phyloP scores from a whole-genome alignment of 1,139 yeast species.

The Yamadazyma membranifaciens region DNA sequence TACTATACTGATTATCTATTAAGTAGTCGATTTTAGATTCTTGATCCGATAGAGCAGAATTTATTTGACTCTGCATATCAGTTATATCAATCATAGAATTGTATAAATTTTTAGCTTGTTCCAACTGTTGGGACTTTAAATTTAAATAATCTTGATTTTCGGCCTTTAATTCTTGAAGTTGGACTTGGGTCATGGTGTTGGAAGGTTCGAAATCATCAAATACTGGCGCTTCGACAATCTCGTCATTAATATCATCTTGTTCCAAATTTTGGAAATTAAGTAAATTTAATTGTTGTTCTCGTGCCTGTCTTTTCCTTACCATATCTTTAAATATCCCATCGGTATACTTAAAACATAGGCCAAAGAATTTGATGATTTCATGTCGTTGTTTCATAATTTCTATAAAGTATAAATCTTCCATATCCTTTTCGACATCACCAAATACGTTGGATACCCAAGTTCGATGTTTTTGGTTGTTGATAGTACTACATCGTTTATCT shows the following conservation, averaged over 20 bases:
- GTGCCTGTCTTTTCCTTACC: conserved; percentile 39
- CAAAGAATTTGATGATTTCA: conserved; percentile 40
- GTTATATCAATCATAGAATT: conserved; percentile 78
- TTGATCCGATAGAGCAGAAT: conserved; percentile 74
- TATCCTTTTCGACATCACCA: conserved; percentile 30
- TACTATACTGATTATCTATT: conserved; percentile 68
- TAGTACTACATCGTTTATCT: conserved; percentile 30
- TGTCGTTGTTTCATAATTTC: conserved; percentile 33
- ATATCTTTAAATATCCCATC: conserved; percentile 38
- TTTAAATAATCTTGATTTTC: conserved; percentile 72
- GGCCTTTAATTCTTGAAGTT: conserved; percentile 61
- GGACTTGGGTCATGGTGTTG: conserved; percentile 48
- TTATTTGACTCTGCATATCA: conserved; percentile 72
- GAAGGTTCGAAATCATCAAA: neutral
- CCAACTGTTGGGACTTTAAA: conserved; percentile 63
- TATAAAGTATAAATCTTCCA: conserved; percentile 24
- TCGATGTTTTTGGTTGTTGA: conserved; percentile 14
- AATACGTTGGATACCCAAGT: conserved; percentile 26
- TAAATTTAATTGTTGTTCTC: conserved; percentile 41
- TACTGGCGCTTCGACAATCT: neutral
- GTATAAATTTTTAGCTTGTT: conserved; percentile 69
- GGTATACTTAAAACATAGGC: conserved; percentile 31
- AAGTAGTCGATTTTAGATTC: conserved; percentile 68
- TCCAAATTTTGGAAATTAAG: conserved; percentile 44
- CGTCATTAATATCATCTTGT: conserved; percentile 19